Base-by-base conservation (phyloP, 305 asterid species). In the Euphrasia arctica region DNA sequence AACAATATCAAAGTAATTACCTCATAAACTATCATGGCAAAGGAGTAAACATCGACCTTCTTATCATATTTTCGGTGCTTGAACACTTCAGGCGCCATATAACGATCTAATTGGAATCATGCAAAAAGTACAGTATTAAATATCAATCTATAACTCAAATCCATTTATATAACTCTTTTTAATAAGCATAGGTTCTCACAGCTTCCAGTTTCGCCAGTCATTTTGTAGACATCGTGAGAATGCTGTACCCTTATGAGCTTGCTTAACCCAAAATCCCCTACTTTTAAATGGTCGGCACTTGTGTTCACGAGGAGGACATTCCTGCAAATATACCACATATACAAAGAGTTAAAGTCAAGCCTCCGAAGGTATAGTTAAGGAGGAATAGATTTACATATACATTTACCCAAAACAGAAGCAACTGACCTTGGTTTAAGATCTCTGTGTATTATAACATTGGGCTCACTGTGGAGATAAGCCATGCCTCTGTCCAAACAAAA, bases 31-130 rank as follows among this genome's bases (percentile, higher is more conserved):
- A 93, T 93, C 97, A 93, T 93, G 3, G 96, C 97, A 62, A 93
- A 90, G 57, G 98, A 93, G 87, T 82, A 93, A 49, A 93, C 98
- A 58, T 93, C 98, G 12, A 93, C 97, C 78, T 89, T 93, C 82
- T 90, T 90, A 69, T 93, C 98, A 83, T 93, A 93, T 75, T 84
- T 90, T 70, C 89, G 77, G 79, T 90, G 97, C 84, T 79, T 93
- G 90, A 93, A 93, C 61, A 93, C 97, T 79, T 93, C 98, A 54
- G 98, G 98, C 42, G 98, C 99, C 99, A 93, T 93, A 69, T 93
- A 93, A 51, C 99, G 92, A 68, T 93, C 99, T 93, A 58, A 9
- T 71, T 70, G 60, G 47, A 8, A 69, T 68, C 63, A 70, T 34
- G 74, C 42, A 51, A 62, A 55, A n/a, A 39, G 15, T 48, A 9